Percentiles rank a stretch among this genome's conserved stretches.
Conservation (phyloP, 345 rosid species). For the Laguncularia racemosa region DNA sequence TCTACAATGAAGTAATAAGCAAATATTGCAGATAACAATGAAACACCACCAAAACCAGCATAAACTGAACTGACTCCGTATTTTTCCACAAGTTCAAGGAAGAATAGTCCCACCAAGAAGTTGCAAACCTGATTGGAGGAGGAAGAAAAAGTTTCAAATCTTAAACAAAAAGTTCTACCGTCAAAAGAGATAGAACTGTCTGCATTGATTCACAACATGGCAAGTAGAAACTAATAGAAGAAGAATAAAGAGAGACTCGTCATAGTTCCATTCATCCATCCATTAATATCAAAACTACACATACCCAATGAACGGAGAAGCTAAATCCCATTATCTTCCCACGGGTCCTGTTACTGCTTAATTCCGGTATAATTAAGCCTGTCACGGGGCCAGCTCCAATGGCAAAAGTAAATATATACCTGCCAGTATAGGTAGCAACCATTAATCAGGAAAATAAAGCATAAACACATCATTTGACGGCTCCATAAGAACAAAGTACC, state of each 20-base stretch:
- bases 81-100: constrained; percentile 53
- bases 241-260: not conserved
- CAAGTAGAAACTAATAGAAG: not conserved
- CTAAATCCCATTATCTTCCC: constrained; percentile 75
- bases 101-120: constrained; percentile 72
- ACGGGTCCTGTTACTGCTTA: constrained; percentile 59
- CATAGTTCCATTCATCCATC: not conserved
- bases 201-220: not conserved
- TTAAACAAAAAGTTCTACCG: too few relatives aligned
- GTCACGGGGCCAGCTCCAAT: constrained; percentile 78
- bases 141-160: not conserved
- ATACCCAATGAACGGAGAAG: constrained; percentile 77
- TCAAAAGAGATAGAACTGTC: too few relatives aligned
- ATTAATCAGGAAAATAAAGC: too few relatives aligned
- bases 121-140: constrained; percentile 46
- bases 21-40: constrained; percentile 54
- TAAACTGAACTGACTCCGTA: constrained; percentile 56
- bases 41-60: constrained; percentile 49
- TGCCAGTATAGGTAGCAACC: constrained; percentile 4
- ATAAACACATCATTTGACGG: too few relatives aligned
- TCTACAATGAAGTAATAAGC: constrained; percentile 47
- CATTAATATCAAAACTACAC: not conserved
- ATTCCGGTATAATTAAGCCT: constrained; percentile 67
- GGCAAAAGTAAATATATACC: constrained; percentile 66
- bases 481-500: too few relatives aligned